Base-by-base conservation (phyloP, 805 yeast genomes). In the Saccharomyces eubayanus region DNA sequence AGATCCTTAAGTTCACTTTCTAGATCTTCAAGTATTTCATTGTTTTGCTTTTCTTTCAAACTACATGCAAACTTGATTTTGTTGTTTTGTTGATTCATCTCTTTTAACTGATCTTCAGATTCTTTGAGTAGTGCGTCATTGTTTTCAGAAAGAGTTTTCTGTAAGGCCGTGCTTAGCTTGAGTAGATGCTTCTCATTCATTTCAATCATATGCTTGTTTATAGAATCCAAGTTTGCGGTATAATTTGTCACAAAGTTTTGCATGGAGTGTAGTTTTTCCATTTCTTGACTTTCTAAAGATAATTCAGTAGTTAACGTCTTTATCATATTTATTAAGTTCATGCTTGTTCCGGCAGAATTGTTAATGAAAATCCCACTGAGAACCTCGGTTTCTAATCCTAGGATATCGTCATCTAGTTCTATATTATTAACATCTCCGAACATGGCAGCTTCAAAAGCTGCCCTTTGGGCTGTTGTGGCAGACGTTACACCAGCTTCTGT, bases 351-450 rank as follows among this genome's bases (percentile, higher is more conserved):
- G 31, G 85, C 76, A 52, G 81, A 81, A 31, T 85, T 76, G 60
- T 83, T 83, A 29, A 76, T 77, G 59, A 78, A 81, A 46, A 83
- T 77, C 0, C 87, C 87, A 12, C 81, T 73, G 50, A 77, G 71
- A 14, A 76, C 72, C 51, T 74, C 74, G 43, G 78, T 75, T 55
- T 74, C 74, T 2, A 77, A 65, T 0, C 82, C 82, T 30, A 81
- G 59, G 10, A 81, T 66, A 43, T 73, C 68, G 56, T 80, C 84
- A 59, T 81, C 85, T 29, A 81, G 57, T 48, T 72, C 74, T 11
- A 72, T 59, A 30, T 70, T 65, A 58, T 77, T 74, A 20, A 81
- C 75, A 63, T 82, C 87, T 28, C 86, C 84, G 67, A 82, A 83
- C 70, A 83, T 71, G 2, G 85, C 85, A 28, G 77, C 76, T 57